Conservation (phyloP, 768 basidiomycete genomes). For the Podaxis sp. region DNA sequence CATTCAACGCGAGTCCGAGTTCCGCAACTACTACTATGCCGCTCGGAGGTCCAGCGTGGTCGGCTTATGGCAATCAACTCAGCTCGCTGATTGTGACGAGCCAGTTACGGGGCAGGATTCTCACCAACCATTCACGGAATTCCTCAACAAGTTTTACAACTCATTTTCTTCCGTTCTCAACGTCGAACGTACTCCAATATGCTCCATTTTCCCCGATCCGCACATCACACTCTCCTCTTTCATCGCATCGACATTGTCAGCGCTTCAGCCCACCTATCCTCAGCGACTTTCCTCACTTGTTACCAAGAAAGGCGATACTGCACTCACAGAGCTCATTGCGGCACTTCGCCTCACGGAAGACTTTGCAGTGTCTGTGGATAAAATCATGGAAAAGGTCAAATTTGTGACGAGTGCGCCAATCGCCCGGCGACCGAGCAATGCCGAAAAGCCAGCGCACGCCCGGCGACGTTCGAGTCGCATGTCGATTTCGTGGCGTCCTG, state of each 20-base stretch:
- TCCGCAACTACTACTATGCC: conserved; percentile 92
- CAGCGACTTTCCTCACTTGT: conserved; percentile 74
- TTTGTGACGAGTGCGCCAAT: conserved; percentile 28
- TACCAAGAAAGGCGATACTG: conserved; percentile 59
- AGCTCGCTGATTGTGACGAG: conserved; percentile 45
- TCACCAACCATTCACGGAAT: conserved; percentile 52
- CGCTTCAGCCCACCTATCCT: conserved; percentile 77
- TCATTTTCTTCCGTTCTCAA: conserved; percentile 63
- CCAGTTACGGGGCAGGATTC: conserved; percentile 16
- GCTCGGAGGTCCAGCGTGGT: conserved; percentile 67
- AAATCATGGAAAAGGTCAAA: conserved; percentile 73
- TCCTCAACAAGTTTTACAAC: conserved; percentile 76
- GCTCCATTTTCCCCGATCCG: conserved; percentile 87
- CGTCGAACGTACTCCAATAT: conserved; percentile 70
- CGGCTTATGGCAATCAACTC: conserved; percentile 64
- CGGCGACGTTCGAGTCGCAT: conserved; percentile 59
- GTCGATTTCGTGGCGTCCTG: conserved; percentile 60
- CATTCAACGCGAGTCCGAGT: conserved; percentile 91
- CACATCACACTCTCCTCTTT: conserved; percentile 73
- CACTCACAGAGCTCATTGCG: conserved; percentile 69
- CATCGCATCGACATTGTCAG: conserved; percentile 76
- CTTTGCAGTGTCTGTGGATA: conserved; percentile 71
- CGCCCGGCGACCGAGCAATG: conserved; percentile 9
- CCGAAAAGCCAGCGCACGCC: conserved; percentile 31
- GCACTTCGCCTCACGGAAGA: conserved; percentile 77